A percentile compares a stretch with the other conserved stretches of the same genome.
Conservation (phyloP, 805 yeast species). For the Lachancea mirantina region DNA sequence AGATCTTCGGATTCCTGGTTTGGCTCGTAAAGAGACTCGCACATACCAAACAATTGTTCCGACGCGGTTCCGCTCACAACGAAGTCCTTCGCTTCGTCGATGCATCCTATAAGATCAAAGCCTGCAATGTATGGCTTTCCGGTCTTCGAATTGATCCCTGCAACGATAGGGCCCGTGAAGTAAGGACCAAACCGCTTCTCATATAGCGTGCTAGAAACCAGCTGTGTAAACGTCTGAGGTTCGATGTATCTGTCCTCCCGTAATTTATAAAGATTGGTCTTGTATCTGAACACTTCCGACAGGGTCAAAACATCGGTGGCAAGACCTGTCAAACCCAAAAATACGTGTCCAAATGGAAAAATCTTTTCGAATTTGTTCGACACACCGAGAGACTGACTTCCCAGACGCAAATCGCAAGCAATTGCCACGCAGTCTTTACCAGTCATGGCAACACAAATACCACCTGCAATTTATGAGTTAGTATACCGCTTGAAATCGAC, state of each 20-base stretch:
- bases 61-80: conserved; percentile 93
- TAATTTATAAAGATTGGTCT: conserved; percentile 81
- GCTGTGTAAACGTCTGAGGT: conserved; percentile 88
- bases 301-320: conserved; percentile 91
- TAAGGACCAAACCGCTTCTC: conserved; percentile 93
- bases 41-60: conserved; percentile 98
- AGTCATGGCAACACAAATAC: conserved; percentile 96
- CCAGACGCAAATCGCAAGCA: conserved; percentile 91
- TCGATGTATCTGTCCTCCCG: conserved; percentile 88
- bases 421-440: conserved; percentile 98
- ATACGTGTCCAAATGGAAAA: conserved; percentile 77
- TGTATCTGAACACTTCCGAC: conserved; percentile 71
- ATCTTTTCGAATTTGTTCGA: conserved; percentile 90
- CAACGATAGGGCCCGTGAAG: conserved; percentile 94
- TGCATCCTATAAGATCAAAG: conserved; percentile 93
- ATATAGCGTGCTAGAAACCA: conserved; percentile 83
- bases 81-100: conserved; percentile 90
- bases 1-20: conserved; percentile 88
- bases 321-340: conserved; percentile 87
- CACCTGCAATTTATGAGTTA: conserved; percentile 43
- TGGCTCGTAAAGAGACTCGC: conserved; percentile 94
- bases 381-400: conserved; percentile 87
- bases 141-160: conserved; percentile 81
- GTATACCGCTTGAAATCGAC: no score
- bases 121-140: conserved; percentile 88